Conservation (phyloP, 768 basidiomycete species). For the Pleurotus sapidus region DNA sequence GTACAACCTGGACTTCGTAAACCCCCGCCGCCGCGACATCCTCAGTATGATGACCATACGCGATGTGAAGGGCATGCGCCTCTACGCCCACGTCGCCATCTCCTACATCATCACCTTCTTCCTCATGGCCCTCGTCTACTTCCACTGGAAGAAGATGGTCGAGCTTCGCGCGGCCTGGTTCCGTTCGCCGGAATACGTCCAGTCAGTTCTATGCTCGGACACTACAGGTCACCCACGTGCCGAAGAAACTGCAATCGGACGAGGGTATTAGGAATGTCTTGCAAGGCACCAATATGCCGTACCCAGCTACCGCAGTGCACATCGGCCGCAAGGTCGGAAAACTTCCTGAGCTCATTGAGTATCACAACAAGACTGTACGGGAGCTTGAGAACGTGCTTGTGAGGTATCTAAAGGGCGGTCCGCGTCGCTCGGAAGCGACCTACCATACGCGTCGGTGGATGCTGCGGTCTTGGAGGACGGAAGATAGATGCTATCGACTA, state of each 20-base stretch:
- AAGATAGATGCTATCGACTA: constrained; percentile 78
- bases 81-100: constrained; percentile 70
- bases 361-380: constrained; percentile 73
- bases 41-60: constrained; percentile 71
- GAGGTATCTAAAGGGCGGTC: constrained; percentile 66
- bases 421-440: constrained; percentile 66
- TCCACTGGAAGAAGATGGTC: constrained; percentile 67
- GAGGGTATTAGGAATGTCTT: constrained; percentile 65
- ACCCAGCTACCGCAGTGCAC: constrained; percentile 72
- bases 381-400: constrained; percentile 75
- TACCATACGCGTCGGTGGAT: constrained; percentile 63
- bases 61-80: constrained; percentile 53
- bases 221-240: constrained; percentile 67
- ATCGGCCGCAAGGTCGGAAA: constrained; percentile 68
- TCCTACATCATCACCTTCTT: constrained; percentile 64
- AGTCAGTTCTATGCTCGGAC: constrained; percentile 81
- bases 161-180: constrained; percentile 71
- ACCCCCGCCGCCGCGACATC: constrained; percentile 33
- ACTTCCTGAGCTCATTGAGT: constrained; percentile 75
- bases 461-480: constrained; percentile 64
- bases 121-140: constrained; percentile 57
- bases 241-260: constrained; percentile 66
- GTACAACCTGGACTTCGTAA: constrained; percentile 2
- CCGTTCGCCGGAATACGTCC: constrained; percentile 66
- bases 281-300: constrained; percentile 54